Base-by-base conservation (phyloP, 2,329 filamentous ascomycete species). In the Scorias spongiosa region DNA sequence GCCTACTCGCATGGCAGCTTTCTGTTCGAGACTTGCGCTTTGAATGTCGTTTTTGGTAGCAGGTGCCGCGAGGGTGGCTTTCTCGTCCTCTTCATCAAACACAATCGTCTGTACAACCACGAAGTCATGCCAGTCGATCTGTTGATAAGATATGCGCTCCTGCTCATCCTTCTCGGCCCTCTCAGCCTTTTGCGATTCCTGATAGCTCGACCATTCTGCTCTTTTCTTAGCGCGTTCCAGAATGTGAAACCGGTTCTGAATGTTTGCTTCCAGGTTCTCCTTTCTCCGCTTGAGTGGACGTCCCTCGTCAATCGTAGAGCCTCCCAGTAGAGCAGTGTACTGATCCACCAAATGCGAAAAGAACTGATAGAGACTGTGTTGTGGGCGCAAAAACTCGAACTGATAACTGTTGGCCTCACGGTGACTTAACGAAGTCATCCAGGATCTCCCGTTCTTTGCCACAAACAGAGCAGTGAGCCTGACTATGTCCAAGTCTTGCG, bases 91-190 rank as follows among this genome's bases (percentile, higher is more conserved):
- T 53, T 94, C 88, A 46, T 78, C 87, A 63, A 98, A 98, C 12
- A 86, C 72, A 43, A 98, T 88, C 1, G 88, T 95, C 64, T 95
- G 91, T 39, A 95, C 87, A 15, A 98, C 83, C 29, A 89, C 81
- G 55, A 98, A 98, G 60, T 96, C 89, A 58, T 93, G 85, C 91
- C 91, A 98, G 63, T 98, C 91, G 49, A 98, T 91, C 54, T 91
- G 82, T 1, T 83, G 82, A 62, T 91, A 82, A 43, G 74, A 73
- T 41, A 79, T 60, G 56, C 80, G 80, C 61, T 94, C 84, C 56
- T 86, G 78, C 58, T 93, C 84, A 36, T 81, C 82, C 49, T 88
- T 79, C 57, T 93, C 86, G 56, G 93, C 87, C 58, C 88, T 87
- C 69, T 88, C 84, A 54, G 80, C 77, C 61, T 88, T 89, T 66